Conservation (phyloP, 257 asterid genomes). For the Salvia hispanica region DNA sequence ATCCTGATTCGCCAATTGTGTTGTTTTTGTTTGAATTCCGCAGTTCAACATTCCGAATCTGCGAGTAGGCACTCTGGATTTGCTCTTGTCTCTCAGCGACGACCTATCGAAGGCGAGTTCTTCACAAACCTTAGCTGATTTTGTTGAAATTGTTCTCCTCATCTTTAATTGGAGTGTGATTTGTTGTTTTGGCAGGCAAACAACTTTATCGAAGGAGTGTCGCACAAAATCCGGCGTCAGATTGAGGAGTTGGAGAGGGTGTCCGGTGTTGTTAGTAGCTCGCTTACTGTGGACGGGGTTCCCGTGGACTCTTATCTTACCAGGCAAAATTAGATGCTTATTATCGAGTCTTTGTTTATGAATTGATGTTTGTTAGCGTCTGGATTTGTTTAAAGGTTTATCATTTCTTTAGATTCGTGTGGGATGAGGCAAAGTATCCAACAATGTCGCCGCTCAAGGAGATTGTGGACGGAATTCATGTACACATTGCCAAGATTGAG, state of each 20-base stretch:
- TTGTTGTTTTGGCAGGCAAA: conserved; percentile 54
- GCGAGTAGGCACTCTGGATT: conserved; percentile 90
- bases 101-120: conserved; percentile 72
- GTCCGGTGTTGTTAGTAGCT: conserved; percentile 73
- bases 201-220: conserved; percentile 85
- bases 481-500: conserved; percentile 73
- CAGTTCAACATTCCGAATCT: conserved; percentile 95
- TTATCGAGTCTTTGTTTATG: conserved; percentile 8
- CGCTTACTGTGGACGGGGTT: conserved; percentile 93
- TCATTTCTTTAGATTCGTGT: conserved; percentile 51
- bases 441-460: conserved; percentile 85
- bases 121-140: conserved; percentile 3
- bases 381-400: conserved; percentile 18
- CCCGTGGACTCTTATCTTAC: conserved; percentile 97
- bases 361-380: neutral
- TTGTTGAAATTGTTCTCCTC: neutral
- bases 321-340: conserved; percentile 41
- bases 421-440: conserved; percentile 92
- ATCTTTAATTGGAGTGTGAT: neutral
- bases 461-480: conserved; percentile 78
- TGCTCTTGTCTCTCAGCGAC: conserved; percentile 82
- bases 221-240: conserved; percentile 88
- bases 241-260: conserved; percentile 91
- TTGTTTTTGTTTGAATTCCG: neutral
- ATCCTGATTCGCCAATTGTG: neutral